These are phyloP conservation scores for Sclerotinia nivalis DNA, from an alignment of 2,329 filamentous ascomycete species.

Conservation along the genomic window DNA sequence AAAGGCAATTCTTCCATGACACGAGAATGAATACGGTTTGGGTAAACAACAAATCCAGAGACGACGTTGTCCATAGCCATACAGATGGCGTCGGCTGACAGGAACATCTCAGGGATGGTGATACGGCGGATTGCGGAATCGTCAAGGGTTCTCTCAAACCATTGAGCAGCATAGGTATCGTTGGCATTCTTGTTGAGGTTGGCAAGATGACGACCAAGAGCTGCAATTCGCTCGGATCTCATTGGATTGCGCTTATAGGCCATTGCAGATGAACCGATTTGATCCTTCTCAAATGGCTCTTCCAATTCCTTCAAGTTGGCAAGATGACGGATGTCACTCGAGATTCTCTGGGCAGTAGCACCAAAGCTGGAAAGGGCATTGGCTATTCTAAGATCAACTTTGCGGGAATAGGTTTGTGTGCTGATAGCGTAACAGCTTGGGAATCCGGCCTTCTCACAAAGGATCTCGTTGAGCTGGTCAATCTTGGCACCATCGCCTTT, in stretches of 20 bases:
- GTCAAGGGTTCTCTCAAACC: slow-evolving; percentile 67
- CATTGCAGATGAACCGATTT: slow-evolving; percentile 69
- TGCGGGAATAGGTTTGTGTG: slow-evolving; percentile 73
- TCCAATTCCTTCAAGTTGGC: slow-evolving; percentile 80
- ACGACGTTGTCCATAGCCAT: slow-evolving; percentile 68
- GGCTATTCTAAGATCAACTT: slow-evolving; percentile 78
- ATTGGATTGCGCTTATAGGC: slow-evolving; percentile 53
- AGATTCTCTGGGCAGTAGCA: slow-evolving; percentile 75
- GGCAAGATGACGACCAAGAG: slow-evolving; percentile 49
- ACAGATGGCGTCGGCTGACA: slow-evolving; percentile 67
- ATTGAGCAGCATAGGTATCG: slow-evolving; percentile 70
- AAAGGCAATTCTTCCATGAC: slow-evolving; percentile 81
- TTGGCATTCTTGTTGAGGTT: slow-evolving; percentile 42
- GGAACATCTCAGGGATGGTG: slow-evolving; percentile 65
- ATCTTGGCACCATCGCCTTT: slow-evolving; percentile 52
- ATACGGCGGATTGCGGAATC: slow-evolving; percentile 67
- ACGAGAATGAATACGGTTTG: slow-evolving; percentile 65
- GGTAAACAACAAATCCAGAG: slow-evolving; percentile 73
- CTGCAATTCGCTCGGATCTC: slow-evolving; percentile 51
- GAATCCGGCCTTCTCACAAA: slow-evolving; percentile 59
- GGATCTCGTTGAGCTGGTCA: slow-evolving; percentile 55
- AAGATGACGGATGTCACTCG: slow-evolving; percentile 72
- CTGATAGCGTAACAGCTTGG: slow-evolving; percentile 50
- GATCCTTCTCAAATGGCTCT: slow-evolving; percentile 81
- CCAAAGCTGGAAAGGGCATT: slow-evolving; percentile 80